Evolutionary conservation across 768 basidiomycete species (phyloP).

Genomic region (Omphalotus guepiniiformis): DNA sequence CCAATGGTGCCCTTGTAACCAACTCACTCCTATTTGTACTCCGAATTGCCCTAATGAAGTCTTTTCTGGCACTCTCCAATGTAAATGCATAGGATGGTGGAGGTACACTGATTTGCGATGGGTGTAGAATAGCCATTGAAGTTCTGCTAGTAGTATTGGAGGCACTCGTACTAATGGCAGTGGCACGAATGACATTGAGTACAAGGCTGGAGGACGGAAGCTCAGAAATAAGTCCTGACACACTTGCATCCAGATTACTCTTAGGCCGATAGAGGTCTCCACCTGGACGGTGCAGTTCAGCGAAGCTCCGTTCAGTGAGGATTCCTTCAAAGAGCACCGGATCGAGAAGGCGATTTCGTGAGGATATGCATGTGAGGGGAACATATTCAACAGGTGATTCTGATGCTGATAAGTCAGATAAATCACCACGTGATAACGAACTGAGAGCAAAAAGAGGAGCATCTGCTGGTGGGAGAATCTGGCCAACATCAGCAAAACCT

Average conservation of each 20-base stretch:
- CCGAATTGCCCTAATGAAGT: slow-evolving; percentile 19
- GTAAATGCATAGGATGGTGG: slow-evolving; percentile 8
- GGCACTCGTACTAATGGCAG: no score
- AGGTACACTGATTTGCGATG: slow-evolving; percentile 4
- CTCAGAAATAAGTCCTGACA: neutral
- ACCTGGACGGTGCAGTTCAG: slow-evolving; percentile 14
- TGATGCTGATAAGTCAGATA: no score
- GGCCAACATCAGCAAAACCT: no score
- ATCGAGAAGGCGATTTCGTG: slow-evolving; percentile 18
- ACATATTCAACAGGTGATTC: slow-evolving; percentile 15
- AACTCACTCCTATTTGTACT: slow-evolving; percentile 20
- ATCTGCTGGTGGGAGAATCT: no score
- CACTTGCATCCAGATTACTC: neutral
- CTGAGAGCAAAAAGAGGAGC: no score
- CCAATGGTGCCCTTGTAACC: slow-evolving; percentile 20
- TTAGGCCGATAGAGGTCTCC: slow-evolving; percentile 15
- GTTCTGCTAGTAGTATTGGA: neutral
- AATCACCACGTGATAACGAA: no score
- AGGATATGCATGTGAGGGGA: slow-evolving; percentile 18
- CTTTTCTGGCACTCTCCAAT: slow-evolving; percentile 17
- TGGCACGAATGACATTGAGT: neutral
- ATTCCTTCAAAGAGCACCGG: slow-evolving; percentile 15
- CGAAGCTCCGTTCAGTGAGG: slow-evolving; percentile 18
- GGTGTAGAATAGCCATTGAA: neutral
- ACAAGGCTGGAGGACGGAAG: neutral